Evolutionary conservation across 495 filamentous ascomycete genomes (phyloP).

Genomic region (Talaromyces wortmannii): DNA sequence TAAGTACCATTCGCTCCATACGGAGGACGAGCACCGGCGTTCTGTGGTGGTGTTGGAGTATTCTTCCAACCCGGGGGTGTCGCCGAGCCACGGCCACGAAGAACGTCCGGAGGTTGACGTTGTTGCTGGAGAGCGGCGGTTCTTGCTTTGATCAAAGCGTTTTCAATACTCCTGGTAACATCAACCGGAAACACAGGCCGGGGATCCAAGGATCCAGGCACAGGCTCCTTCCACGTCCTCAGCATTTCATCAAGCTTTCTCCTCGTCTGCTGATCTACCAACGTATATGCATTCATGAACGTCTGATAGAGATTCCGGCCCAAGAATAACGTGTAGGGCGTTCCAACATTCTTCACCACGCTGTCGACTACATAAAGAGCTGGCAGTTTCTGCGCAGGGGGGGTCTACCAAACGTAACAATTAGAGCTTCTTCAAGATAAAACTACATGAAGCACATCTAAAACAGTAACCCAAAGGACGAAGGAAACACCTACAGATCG

Average conservation of each 20-base stretch:
- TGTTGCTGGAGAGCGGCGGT: conserved; percentile 67
- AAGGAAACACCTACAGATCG: conserved; percentile 63
- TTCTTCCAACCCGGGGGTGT: conserved; percentile 52
- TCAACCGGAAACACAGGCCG: conserved; percentile 85
- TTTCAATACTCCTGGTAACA: conserved; percentile 83
- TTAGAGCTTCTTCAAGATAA: conserved; percentile 25
- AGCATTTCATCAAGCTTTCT: conserved; percentile 94
- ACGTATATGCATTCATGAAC: conserved; percentile 91
- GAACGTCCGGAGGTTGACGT: conserved; percentile 57
- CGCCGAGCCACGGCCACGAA: conserved; percentile 48
- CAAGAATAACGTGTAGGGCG: conserved; percentile 91
- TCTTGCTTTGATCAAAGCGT: conserved; percentile 80
- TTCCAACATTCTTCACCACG: conserved; percentile 97
- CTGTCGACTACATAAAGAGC: conserved; percentile 98
- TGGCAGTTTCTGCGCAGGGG: conserved; percentile 79
- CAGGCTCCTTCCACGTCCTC: conserved; percentile 96
- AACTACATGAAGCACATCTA: conserved; percentile 12
- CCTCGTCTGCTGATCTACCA: conserved; percentile 75
- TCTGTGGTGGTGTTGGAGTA: conserved; percentile 63
- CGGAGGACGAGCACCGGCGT: conserved; percentile 16
- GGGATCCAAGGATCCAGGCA: conserved; percentile 81
- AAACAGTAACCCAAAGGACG: conserved; percentile 1
- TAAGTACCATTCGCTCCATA: conserved; percentile 28
- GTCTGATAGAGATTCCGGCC: conserved; percentile 85
- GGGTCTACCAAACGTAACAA: conserved; percentile 51